A percentile compares a stretch with the other conserved stretches of the same genome.
phyloP scores from a whole-genome alignment of 345 rosid species.

The Lepidium africanum region DNA sequence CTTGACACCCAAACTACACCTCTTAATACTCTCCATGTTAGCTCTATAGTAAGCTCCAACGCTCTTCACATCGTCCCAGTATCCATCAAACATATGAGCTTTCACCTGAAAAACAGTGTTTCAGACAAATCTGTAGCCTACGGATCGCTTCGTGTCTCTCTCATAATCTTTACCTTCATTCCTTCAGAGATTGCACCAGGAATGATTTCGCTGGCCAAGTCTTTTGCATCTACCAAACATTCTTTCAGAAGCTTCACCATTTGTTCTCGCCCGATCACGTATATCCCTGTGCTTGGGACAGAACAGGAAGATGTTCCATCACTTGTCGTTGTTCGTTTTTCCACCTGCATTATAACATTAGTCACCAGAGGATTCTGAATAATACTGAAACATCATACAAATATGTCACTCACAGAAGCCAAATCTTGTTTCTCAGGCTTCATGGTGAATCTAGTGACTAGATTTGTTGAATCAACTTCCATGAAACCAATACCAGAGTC shows the following conservation, averaged over 20 bases:
- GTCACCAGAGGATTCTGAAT: slow-evolving; percentile 19
- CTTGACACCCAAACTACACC: slow-evolving; percentile 30
- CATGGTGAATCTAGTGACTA: slow-evolving; percentile 33
- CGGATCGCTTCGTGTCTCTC: background rate
- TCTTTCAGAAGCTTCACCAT: slow-evolving; percentile 53
- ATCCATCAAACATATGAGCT: slow-evolving; percentile 57
- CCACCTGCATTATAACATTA: slow-evolving; percentile 36
- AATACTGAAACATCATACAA: background rate
- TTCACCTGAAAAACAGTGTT: slow-evolving; percentile 40
- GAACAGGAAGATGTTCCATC: background rate
- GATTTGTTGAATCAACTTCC: slow-evolving; percentile 41
- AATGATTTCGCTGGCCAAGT: slow-evolving; percentile 53
- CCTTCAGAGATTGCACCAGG: slow-evolving; percentile 59
- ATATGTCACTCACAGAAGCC: slow-evolving; percentile 29
- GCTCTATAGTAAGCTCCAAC: slow-evolving; percentile 63
- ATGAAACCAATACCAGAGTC: slow-evolving; percentile 48
- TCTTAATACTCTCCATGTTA: slow-evolving; percentile 64
- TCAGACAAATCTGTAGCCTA: background rate
- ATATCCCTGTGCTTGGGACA: slow-evolving; percentile 62
- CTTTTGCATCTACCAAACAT: slow-evolving; percentile 44
- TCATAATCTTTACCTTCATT: slow-evolving; percentile 47
- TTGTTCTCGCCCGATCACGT: slow-evolving; percentile 46
- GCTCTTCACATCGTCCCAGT: slow-evolving; percentile 76
- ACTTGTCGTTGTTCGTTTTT: slow-evolving; percentile 12
- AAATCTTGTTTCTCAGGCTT: slow-evolving; percentile 22